Conservation (phyloP, 192 early-diverging fungal genomes). For the Neocallimastix lanati region DNA sequence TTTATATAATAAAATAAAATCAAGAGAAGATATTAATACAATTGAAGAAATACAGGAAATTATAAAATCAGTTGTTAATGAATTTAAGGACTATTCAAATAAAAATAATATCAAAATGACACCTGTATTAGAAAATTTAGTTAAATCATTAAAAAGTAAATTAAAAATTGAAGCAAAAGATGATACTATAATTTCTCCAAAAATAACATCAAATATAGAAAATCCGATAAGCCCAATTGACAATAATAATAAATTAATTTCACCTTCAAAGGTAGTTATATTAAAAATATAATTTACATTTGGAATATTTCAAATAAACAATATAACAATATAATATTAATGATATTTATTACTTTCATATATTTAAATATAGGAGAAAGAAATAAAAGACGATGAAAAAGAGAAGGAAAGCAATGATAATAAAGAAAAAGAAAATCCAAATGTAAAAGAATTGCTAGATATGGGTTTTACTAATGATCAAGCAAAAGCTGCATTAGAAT, state of each 20-base stretch:
- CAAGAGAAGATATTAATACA: not conserved
- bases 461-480: slow-evolving; percentile 48
- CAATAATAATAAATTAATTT: too few relatives aligned
- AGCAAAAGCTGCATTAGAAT: slow-evolving; percentile 33
- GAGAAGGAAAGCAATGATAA: not conserved
- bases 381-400: not conserved
- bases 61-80: not conserved
- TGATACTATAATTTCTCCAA: not conserved
- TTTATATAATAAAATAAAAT: not conserved
- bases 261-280: too few relatives aligned
- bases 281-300: too few relatives aligned
- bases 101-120: not conserved
- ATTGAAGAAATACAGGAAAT: not conserved
- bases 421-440: not conserved
- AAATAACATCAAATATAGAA: not conserved
- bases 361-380: not conserved
- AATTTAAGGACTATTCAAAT: not conserved
- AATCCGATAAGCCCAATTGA: not conserved
- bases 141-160: not conserved
- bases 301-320: too few relatives aligned
- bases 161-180: not conserved
- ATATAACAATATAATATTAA: too few relatives aligned
- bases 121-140: not conserved
- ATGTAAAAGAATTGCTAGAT: slow-evolving; percentile 26
- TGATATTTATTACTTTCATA: too few relatives aligned